A percentile compares a stretch with the other conserved stretches of the same genome.
These are phyloP conservation scores for Neopestalotiopsis sp. DNA, from an alignment of 2,329 filamentous ascomycete species.

Conservation along the genomic window DNA sequence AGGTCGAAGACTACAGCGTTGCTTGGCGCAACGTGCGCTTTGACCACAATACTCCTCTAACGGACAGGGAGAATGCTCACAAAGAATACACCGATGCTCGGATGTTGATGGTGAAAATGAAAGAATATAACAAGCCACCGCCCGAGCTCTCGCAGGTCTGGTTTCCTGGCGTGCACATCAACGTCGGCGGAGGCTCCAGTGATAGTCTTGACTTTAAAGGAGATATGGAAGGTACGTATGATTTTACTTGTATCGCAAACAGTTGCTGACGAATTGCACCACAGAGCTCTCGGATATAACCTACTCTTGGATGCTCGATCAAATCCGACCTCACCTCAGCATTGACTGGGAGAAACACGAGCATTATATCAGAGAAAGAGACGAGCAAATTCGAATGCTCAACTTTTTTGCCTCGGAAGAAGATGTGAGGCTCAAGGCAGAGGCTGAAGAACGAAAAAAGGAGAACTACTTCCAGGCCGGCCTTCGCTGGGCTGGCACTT, in stretches of 20 bases:
- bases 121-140: conserved; percentile 20
- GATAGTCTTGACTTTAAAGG: conserved; percentile 27
- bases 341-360: background rate
- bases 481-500: background rate
- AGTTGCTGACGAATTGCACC: background rate
- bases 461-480: background rate
- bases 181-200: conserved; percentile 53
- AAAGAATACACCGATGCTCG: conserved; percentile 4
- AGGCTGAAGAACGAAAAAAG: background rate
- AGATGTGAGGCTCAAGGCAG: background rate
- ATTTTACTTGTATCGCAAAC: background rate
- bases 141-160: conserved; percentile 53
- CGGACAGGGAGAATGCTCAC: background rate
- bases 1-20: background rate
- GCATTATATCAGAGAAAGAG: background rate
- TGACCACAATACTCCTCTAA: background rate
- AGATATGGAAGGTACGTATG: conserved; percentile 22
- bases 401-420: background rate
- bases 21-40: background rate
- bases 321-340: background rate
- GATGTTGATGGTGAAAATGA: conserved; percentile 19
- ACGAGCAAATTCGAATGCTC: background rate
- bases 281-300: background rate
- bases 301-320: background rate
- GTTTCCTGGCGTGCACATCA: conserved; percentile 60